Percentiles rank a stretch among this genome's conserved stretches.
Conservation (phyloP, 1,284 basidiomycete species). For the Rhodotorula sp. region DNA sequence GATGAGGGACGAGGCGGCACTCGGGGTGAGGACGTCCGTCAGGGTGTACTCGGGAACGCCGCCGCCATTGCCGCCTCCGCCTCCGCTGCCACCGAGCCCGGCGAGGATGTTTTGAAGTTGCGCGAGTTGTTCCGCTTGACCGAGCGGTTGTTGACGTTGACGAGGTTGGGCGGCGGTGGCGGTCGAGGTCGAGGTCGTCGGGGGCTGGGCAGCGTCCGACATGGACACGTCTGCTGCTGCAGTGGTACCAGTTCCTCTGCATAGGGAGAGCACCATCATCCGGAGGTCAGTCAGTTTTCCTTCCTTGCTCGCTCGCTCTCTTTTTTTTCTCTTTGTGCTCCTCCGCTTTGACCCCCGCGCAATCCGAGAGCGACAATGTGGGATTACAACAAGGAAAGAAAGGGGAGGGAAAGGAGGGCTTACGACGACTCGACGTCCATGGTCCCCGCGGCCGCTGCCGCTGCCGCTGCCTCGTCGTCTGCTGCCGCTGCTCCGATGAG, state of each 20-base stretch:
- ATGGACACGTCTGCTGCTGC: not conserved
- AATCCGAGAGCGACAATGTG: not conserved
- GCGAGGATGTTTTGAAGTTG: conserved; percentile 32
- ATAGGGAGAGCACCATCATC: too few relatives aligned
- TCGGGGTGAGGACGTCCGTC: conserved; percentile 41
- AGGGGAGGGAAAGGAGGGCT: conserved; percentile 16
- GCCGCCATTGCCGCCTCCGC: not conserved
- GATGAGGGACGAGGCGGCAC: conserved; percentile 34
- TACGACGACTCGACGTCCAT: conserved; percentile 41
- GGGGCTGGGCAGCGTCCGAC: not conserved
- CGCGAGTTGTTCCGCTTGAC: conserved; percentile 13
- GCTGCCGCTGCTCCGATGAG: conserved; percentile 42
- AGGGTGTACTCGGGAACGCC: conserved; percentile 33
- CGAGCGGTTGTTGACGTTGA: not conserved
- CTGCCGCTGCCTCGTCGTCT: conserved; percentile 14
- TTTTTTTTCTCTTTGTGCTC: too few relatives aligned
- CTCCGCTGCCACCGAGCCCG: conserved; percentile 4
- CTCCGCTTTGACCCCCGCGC: too few relatives aligned
- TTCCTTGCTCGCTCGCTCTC: too few relatives aligned
- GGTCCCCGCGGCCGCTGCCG: conserved; percentile 17
- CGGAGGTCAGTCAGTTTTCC: too few relatives aligned
- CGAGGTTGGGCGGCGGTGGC: not conserved
- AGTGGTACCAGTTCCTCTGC: too few relatives aligned
- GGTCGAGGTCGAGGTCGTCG: not conserved
- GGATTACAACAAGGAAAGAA: not conserved